Percentiles rank a stretch among this genome's conserved stretches.
Conservation (phyloP, 2,329 filamentous ascomycete species). For the Aspergillus sp. region DNA sequence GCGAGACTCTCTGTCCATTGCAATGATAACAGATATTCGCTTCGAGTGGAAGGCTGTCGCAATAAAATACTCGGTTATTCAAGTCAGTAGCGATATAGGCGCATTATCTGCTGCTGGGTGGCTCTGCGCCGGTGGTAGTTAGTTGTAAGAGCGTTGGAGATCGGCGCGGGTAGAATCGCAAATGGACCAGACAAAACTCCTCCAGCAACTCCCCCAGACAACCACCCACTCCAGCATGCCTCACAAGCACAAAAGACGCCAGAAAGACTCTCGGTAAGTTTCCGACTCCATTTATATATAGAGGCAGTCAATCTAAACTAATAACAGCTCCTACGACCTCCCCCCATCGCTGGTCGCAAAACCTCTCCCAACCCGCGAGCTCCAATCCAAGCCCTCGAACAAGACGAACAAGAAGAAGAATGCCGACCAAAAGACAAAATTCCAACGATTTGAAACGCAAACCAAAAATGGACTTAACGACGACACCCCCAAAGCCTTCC, state of each 20-base stretch:
- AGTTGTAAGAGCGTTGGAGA: too few relatives aligned
- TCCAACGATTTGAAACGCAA: conserved; percentile 30
- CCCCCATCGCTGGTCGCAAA: conserved; percentile 52
- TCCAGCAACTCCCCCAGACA: too few relatives aligned
- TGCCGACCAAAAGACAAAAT: conserved; percentile 33
- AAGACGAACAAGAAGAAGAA: conserved; percentile 25
- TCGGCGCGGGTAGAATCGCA: too few relatives aligned
- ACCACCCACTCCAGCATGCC: too few relatives aligned
- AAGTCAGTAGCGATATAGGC: too few relatives aligned
- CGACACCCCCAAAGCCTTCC: conserved; percentile 83
- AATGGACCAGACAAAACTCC: conserved; percentile 4
- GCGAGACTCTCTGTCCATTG: too few relatives aligned
- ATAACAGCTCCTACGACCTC: conserved; percentile 43
- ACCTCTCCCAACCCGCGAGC: conserved; percentile 47
- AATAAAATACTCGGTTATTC: too few relatives aligned
- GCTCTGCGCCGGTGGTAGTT: too few relatives aligned
- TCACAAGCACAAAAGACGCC: conserved; percentile 68
- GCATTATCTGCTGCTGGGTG: too few relatives aligned
- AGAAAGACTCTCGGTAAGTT: conserved; percentile 29
- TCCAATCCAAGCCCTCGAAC: conserved; percentile 26
- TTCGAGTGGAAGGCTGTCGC: too few relatives aligned
- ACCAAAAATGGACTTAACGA: conserved; percentile 42
- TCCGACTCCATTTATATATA: neutral
- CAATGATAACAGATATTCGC: too few relatives aligned
- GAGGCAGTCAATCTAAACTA: conserved; percentile 13